Base-by-base conservation (phyloP, 768 basidiomycete genomes). In the Pulveroboletus sp. region DNA sequence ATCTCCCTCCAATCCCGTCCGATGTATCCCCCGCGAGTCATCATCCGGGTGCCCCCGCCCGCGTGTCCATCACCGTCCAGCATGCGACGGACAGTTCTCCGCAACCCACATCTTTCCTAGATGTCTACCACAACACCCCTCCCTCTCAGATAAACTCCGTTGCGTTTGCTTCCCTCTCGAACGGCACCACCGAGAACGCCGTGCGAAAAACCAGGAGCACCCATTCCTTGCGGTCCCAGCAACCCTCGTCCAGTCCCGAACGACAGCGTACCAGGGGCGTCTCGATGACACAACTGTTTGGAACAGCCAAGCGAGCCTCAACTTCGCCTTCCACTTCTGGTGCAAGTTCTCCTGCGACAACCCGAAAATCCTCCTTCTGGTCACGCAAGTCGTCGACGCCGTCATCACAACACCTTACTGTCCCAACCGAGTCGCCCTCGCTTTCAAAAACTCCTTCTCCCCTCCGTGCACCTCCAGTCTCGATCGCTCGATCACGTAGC, bases 301-400 rank as follows among this genome's bases (percentile, higher is more conserved):
- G 69, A 7, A 70, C 76, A 22, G 46, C 62, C 11, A 81, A 81
- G 57, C 73, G 70, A 22, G 72, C 68, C n/a, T 73, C 73, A 44
- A 73, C 74, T 38, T 64, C 44, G 11, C 44, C 52, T 31, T 30
- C 69, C 66, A 34, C 56, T 52, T 52, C 64, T 54, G 34, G 56
- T 24, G 53, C 44, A 23, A 30, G 51, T 20, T 30, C 62, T 32
- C 49, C 67, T 17, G 63, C 74, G 7, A 77, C 74, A 34, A 58
- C 72, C 5, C 78, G 83, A 43, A 81, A 80, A 62, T 59, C 80
- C 10, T 88, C 86, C 6, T 86, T 87, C 58, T 88, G 85, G 85
- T 71, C 69, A 39, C 76, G 79, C 50, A 82, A 73, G 67, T 74
- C 63, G 16, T 55, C 55, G 37, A 79, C 73, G 65, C 75, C 64